Conservation (phyloP, 306 rosid genomes). For the Delonix regia region DNA sequence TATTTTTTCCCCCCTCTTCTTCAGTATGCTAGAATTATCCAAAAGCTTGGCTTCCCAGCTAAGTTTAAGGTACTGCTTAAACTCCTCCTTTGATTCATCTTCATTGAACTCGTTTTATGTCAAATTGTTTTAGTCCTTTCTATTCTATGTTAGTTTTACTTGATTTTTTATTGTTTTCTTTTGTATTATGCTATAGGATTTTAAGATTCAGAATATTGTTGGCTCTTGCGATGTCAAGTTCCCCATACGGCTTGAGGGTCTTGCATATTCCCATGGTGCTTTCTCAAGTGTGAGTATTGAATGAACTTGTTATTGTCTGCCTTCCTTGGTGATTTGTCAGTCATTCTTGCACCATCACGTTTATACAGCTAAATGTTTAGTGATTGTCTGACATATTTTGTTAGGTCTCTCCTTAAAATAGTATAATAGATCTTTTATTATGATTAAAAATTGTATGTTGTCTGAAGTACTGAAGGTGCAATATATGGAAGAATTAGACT, state of each 20-base stretch:
- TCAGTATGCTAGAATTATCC: slow-evolving; percentile 95
- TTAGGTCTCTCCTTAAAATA: too few relatives aligned
- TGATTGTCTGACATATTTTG: too few relatives aligned
- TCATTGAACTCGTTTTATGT: slow-evolving; percentile 14
- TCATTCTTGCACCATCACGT: too few relatives aligned
- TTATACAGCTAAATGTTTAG: too few relatives aligned
- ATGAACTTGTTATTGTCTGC: not conserved
- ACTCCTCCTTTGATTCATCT: not conserved
- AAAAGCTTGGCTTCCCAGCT: slow-evolving; percentile 87
- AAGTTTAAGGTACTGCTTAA: slow-evolving; percentile 68
- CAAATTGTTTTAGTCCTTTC: not conserved
- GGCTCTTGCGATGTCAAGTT: slow-evolving; percentile 95
- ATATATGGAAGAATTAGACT: not conserved
- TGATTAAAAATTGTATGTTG: too few relatives aligned
- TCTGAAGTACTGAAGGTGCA: not conserved
- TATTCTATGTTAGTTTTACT: not conserved
- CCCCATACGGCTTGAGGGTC: slow-evolving; percentile 92
- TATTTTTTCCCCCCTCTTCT: slow-evolving; percentile 13
- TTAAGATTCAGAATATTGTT: slow-evolving; percentile 93
- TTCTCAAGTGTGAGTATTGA: slow-evolving; percentile 79
- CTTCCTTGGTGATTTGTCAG: not conserved
- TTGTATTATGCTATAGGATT: slow-evolving; percentile 43
- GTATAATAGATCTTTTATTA: too few relatives aligned
- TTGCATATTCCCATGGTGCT: slow-evolving; percentile 87
- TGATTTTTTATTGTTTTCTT: slow-evolving; percentile 7